Base-by-base conservation (phyloP, 1,284 basidiomycete genomes). In the Sanghuangporus weigelae region DNA sequence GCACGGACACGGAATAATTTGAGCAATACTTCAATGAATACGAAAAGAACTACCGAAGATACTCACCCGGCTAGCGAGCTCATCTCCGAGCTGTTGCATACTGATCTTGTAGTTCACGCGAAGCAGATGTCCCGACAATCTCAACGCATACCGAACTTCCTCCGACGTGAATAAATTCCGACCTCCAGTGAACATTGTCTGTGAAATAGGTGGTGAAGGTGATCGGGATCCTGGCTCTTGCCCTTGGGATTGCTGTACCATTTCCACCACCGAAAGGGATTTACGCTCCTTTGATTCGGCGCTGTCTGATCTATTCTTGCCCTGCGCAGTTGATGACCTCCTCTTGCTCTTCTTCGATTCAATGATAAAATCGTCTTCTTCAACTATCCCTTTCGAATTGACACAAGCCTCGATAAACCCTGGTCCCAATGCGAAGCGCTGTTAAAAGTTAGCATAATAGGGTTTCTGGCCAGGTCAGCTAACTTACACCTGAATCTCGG, bases 331-430 rank as follows among this genome's bases (percentile, higher is more conserved):
- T 5, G 40, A 42, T 12, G 4, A 42, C 12, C 40, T 42, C n/a
- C n/a, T 42, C 12, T 44, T 61, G 36, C 68, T 23, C 69, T 72
- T 54, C n/a, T 57, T 35, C 12, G 12, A 67, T 69, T 56, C 73
- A 68, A 67, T 65, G 40, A 69, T 56, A 67, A 75, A 81, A 12
- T 75, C 71, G 1, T 74, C 70, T n/a, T 79, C 72, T 63, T 84
- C 78, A 58, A 86, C 66, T 14, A 90, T 65, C 8, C 66, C 71
- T 16, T 75, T 73, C 63, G 78, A 71, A 51, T 77, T 74, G 23
- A 86, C 70, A 63, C 80, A 89, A 57, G 86, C 83, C 21, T 76
- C 67, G 19, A 90, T 75, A 69, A 87, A 90, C 8, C 77, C 72
- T 0, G 82, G 73, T 39, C 75, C 76, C 12, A 90, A 76, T 16